Base-by-base conservation (phyloP, 2,329 filamentous ascomycete species). In the Arthrinium phaeospermum region DNA sequence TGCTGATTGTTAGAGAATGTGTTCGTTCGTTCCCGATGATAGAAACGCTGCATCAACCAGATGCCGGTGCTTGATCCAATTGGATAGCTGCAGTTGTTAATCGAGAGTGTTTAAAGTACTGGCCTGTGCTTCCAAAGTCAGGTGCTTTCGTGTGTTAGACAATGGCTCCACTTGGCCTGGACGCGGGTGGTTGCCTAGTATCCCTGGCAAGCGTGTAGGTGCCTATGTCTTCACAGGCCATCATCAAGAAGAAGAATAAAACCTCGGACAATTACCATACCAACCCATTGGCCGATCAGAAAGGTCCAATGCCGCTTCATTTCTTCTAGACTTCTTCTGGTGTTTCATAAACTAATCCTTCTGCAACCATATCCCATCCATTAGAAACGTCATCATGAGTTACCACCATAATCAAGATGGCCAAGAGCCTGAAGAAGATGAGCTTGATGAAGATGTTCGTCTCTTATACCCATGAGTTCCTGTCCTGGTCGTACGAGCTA, bases 371-470 rank as follows among this genome's bases (percentile, higher is more conserved):
- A 22, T 1, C 57, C 4, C 4, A 41, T n/a, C 12, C 7, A 30
- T 14, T 41, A 12, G 14, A 22, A 64, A 64, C 57, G 57, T 64
- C 57, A 64, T 64, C 57, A 64, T 64, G 57, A 64, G 57, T 27
- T 83, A 86, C 57, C 85, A 88, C 67, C 86, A 89, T 30, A 86
- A 85, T 78, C 84, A 81, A 79, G 83, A 80, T 67, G 68, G 68
- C 68, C 30, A 70, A 6, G 68, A 70, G 19, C 46, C 80, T 16
- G 78, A 94, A 13, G 92, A 90, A 69, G 90, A 92, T 67, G 89
- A 90, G 75, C 81, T 92, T 73, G 91, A 93, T 74, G 92, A 94
- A 77, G 86, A 86, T 64, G 90, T 92, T 82, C 77, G 85, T 75
- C 44, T 49, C 13, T 10, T 3, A 12, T 7, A 1, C 30, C 49